Base-by-base conservation (phyloP, 495 filamentous ascomycete species). In the Entonaema liquescens region DNA sequence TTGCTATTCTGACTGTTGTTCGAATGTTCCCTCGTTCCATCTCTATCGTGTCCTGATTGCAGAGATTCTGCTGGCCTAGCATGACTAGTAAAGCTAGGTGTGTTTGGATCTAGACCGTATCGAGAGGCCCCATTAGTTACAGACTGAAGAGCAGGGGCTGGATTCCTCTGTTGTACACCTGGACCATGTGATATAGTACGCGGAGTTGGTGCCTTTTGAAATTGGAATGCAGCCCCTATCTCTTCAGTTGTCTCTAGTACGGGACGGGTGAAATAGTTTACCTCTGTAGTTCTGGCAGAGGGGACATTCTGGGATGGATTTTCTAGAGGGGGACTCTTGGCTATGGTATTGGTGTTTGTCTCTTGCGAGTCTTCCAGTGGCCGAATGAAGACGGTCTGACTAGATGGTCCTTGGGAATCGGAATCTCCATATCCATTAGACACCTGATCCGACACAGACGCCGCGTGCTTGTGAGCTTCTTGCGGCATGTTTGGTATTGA, bases 181-280 rank as follows among this genome's bases (percentile, higher is more conserved):
- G 33, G 9, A 13, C 29, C 31, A 19, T 33, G 29, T 9, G 31
- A 29, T 25, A 42, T 47, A 13, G 1, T 5, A 19, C 44, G 65
- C 49, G 49, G 15, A 55, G 55, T 38, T 26, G 64, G 65, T 21
- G 62, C 49, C 26, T 26, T 63, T 35, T 69, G 65, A 12, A 58
- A 73, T 55, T 66, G 65, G 44, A 73, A 69, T 8, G 33, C 40
- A 40, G 65, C 65, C 19, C 31, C 65, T 42, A 73, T 68, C 19
- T 73, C 70, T 17, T 73, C 65, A 1, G 70, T 26, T 6, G 70
- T 73, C 23, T 73, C 65, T 19, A 73, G 58, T 29, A 17, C 42
- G 17, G 70, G 70, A 19, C 61, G 65, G n/a, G 57, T 49, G 26
- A 73, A 68, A 33, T 33, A 61, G 6, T n/a, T 49, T 5, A 28